Percentiles rank a stretch among this genome's conserved stretches.
These are phyloP conservation scores for Pinus albicaulis DNA, from an alignment of 75 land plant genomes.

Conservation along the genomic window DNA sequence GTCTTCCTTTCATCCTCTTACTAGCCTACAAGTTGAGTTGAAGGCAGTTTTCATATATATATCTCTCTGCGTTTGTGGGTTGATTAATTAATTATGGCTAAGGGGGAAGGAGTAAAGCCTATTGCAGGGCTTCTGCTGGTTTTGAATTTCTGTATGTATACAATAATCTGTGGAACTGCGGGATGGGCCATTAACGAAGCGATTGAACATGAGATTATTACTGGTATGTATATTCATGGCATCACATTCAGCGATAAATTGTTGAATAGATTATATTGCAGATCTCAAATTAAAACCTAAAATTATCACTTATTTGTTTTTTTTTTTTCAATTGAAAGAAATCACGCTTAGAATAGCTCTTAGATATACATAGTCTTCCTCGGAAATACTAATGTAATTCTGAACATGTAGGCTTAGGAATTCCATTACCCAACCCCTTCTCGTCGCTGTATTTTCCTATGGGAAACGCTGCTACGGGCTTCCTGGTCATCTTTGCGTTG, in stretches of 20 bases:
- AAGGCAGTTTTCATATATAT: too few species aligned
- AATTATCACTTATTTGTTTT: too few species aligned
- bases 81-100: slow-evolving; percentile 20
- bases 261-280: too few species aligned
- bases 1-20: too few species aligned
- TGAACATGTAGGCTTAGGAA: slow-evolving; percentile 31
- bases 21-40: too few species aligned
- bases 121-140: slow-evolving; percentile 33
- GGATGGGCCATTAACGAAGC: slow-evolving; percentile 64
- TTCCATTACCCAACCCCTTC: slow-evolving; percentile 49
- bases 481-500: slow-evolving; percentile 17
- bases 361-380: too few species aligned
- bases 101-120: slow-evolving; percentile 15
- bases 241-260: too few species aligned
- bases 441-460: slow-evolving; percentile 53
- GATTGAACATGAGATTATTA: slow-evolving; percentile 40
- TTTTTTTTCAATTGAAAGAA: too few species aligned
- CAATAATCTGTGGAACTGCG: slow-evolving; percentile 39
- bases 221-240: not conserved
- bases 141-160: slow-evolving; percentile 57
- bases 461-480: slow-evolving; percentile 32
- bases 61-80: too few species aligned
- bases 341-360: too few species aligned
- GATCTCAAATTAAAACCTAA: too few species aligned
- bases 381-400: too few species aligned